Evolutionary conservation across 2,329 filamentous ascomycete species (phyloP).

Genomic region (Drechslerella coelobrocha): DNA sequence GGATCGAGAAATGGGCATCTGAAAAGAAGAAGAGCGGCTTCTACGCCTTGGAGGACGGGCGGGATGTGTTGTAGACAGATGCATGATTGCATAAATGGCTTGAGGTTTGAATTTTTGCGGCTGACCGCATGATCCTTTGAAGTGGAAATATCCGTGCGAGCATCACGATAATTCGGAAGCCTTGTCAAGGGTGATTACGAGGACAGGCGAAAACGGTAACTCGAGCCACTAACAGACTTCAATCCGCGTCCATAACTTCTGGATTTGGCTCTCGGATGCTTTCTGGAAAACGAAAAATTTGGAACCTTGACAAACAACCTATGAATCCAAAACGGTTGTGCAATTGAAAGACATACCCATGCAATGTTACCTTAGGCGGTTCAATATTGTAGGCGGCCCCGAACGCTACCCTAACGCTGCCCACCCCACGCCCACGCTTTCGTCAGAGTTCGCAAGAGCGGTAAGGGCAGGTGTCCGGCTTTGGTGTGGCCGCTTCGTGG

Average conservation of each 20-base stretch:
- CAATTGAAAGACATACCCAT: conserved; percentile 21
- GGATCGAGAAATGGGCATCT: conserved; percentile 67
- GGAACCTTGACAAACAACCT: conserved; percentile 10
- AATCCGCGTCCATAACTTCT: conserved; percentile 37
- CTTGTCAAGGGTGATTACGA: neutral
- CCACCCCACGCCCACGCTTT: conserved; percentile 38
- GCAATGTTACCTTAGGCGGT: conserved; percentile 47
- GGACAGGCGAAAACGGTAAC: conserved; percentile 23
- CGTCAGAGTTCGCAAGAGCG: conserved; percentile 5
- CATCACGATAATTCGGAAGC: neutral
- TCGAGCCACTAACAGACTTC: conserved; percentile 22
- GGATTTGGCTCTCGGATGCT: conserved; percentile 14
- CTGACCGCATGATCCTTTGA: neutral
- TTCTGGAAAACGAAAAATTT: neutral
- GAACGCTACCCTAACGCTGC: conserved; percentile 17
- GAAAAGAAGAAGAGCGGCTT: conserved; percentile 70
- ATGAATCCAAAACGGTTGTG: conserved; percentile 21
- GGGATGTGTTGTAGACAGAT: conserved; percentile 38
- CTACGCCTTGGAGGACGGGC: conserved; percentile 60
- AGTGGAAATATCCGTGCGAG: neutral
- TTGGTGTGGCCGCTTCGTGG: conserved; percentile 2
- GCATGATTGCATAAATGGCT: neutral
- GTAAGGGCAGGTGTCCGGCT: conserved; percentile 7
- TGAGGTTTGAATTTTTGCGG: neutral
- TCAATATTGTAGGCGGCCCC: conserved; percentile 47